A percentile compares a stretch with the other conserved stretches of the same genome.
These are phyloP conservation scores for Fraxinus nigra DNA, from an alignment of 305 asterid genomes.

Conservation along the genomic window DNA sequence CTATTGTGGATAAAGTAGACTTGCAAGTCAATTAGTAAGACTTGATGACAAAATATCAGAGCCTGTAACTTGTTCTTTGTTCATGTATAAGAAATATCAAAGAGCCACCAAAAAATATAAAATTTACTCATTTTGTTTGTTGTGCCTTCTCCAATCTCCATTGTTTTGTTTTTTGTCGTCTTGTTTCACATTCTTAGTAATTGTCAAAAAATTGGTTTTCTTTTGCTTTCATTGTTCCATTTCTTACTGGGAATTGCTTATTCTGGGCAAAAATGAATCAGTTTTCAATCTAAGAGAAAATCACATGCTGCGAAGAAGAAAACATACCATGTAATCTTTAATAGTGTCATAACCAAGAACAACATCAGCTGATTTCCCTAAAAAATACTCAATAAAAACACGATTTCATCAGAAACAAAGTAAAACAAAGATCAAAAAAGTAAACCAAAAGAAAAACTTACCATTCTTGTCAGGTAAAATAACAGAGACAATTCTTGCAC, in stretches of 20 bases:
- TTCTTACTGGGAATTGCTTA: neutral
- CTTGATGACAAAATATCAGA: neutral
- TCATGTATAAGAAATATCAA: neutral
- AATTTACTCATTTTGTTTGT: neutral
- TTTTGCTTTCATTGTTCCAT: neutral
- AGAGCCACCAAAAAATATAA: neutral
- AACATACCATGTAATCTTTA: constrained; percentile 53
- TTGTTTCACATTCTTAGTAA: neutral
- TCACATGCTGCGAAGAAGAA: neutral
- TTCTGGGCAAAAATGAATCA: neutral
- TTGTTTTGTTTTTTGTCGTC: neutral
- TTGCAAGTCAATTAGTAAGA: neutral
- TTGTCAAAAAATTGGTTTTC: neutral
- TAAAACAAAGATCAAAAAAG: neutral
- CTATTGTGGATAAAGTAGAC: neutral
- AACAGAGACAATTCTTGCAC: constrained; percentile 57
- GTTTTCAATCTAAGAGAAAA: neutral
- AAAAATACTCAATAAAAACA: neutral
- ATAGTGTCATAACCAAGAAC: constrained; percentile 78
- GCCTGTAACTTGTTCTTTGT: neutral
- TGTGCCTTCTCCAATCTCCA: neutral
- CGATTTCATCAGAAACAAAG: neutral
- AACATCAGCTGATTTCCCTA: constrained; percentile 67
- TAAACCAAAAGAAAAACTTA: constrained; percentile 3
- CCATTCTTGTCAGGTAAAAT: constrained; percentile 68